Conservation (phyloP, 805 yeast genomes). For the Candida oleophila region DNA sequence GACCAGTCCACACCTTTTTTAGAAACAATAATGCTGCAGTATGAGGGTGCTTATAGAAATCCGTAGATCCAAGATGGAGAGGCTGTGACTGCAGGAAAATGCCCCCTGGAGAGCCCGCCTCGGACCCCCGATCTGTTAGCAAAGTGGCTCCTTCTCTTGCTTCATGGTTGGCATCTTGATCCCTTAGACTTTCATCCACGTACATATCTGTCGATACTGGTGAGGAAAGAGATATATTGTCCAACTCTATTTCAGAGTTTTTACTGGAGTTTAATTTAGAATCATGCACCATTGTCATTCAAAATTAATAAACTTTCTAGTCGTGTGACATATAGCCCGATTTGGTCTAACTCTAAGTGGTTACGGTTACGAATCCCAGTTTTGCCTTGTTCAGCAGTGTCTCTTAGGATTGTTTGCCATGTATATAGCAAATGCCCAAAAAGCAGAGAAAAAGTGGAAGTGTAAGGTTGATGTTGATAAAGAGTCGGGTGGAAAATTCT, state of each 20-base stretch:
- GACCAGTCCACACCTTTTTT: slow-evolving; percentile 55
- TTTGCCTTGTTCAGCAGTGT: no score
- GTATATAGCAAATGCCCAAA: neutral
- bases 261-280: neutral
- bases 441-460: neutral
- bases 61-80: neutral
- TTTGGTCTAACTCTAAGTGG: neutral
- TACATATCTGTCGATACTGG: slow-evolving; percentile 1
- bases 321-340: neutral
- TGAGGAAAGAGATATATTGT: neutral
- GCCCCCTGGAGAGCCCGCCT: no score
- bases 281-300: neutral
- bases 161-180: neutral
- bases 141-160: neutral
- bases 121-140: neutral
- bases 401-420: no score
- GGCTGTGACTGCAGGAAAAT: no score
- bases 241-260: neutral
- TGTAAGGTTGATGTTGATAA: neutral
- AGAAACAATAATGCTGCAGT: slow-evolving; percentile 17
- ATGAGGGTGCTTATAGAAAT: neutral
- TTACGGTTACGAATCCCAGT: neutral
- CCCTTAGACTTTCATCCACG: neutral
- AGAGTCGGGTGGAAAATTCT: neutral
- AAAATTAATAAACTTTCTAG: neutral